Evolutionary conservation across 768 basidiomycete genomes (phyloP).

Genomic region (Russula brevipes): DNA sequence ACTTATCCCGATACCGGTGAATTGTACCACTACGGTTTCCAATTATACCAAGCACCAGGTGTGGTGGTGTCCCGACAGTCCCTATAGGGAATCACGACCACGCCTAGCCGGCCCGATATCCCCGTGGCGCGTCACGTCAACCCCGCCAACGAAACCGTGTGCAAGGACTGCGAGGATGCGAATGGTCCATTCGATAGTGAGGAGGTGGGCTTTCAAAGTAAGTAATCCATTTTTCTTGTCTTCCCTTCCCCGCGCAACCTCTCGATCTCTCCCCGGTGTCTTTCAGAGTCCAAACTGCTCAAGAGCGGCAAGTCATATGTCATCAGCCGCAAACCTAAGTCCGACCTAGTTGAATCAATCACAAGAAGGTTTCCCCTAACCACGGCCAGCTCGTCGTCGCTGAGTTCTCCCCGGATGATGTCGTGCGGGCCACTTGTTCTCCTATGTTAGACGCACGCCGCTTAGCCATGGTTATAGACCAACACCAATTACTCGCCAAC

Average conservation of each 20-base stretch:
- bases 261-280: too few relatives aligned
- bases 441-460: neutral
- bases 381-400: constrained; percentile 58
- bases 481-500: constrained; percentile 47
- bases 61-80: too few relatives aligned
- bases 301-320: constrained; percentile 52
- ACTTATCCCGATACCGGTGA: too few relatives aligned
- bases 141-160: too few relatives aligned
- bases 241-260: neutral
- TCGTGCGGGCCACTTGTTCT: constrained; percentile 37
- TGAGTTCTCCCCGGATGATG: constrained; percentile 45
- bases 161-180: constrained; percentile 25
- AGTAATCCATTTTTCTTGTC: constrained; percentile 36
- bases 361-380: constrained; percentile 59
- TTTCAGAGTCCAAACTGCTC: constrained; percentile 51
- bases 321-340: constrained; percentile 52
- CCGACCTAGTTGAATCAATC: constrained; percentile 45
- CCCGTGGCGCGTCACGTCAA: too few relatives aligned
- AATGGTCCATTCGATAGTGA: constrained; percentile 57
- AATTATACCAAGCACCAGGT: too few relatives aligned
- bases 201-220: constrained; percentile 32
- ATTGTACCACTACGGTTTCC: too few relatives aligned
- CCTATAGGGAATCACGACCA: too few relatives aligned
- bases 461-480: constrained; percentile 34
- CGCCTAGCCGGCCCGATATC: too few relatives aligned